These are phyloP conservation scores for Coprinopsis marcescibilis DNA, from an alignment of 768 basidiomycete genomes.

Conservation along the genomic window DNA sequence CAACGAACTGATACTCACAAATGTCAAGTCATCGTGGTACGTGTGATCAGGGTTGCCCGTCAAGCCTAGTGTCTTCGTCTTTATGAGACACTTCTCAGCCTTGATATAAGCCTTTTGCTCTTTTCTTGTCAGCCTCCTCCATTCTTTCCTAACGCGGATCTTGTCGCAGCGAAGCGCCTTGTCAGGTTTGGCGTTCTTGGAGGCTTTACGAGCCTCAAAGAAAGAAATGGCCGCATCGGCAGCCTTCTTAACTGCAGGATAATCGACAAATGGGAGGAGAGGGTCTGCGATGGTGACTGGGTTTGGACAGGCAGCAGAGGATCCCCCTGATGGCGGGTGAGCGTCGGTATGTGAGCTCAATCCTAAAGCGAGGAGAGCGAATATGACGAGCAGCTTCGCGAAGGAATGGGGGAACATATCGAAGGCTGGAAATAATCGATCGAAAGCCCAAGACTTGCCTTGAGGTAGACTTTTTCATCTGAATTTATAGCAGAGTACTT, in stretches of 20 bases:
- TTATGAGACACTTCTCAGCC: conserved; percentile 8
- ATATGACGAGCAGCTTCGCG: neutral
- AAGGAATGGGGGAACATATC: no score
- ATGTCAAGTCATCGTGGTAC: conserved; percentile 6
- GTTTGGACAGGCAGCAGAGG: neutral
- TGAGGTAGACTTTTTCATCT: no score
- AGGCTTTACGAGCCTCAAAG: neutral
- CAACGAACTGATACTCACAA: neutral
- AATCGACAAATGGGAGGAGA: conserved; percentile 5
- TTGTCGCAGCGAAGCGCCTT: conserved; percentile 2
- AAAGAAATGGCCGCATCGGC: neutral
- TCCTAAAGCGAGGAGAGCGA: neutral
- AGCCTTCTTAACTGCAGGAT: conserved; percentile 1
- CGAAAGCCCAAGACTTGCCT: no score
- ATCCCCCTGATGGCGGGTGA: neutral
- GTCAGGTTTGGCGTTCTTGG: neutral
- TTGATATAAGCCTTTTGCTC: conserved; percentile 9
- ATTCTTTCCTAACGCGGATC: conserved; percentile 9
- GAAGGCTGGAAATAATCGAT: no score
- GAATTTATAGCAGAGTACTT: no score
- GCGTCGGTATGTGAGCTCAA: no score
- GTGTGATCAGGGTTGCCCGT: neutral
- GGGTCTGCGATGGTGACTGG: conserved; percentile 5
- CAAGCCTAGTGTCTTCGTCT: conserved; percentile 1
- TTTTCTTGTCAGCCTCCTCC: conserved; percentile 3